Base-by-base conservation (phyloP, 371 early-diverging fungal genomes). In the Mortierella sp. region DNA sequence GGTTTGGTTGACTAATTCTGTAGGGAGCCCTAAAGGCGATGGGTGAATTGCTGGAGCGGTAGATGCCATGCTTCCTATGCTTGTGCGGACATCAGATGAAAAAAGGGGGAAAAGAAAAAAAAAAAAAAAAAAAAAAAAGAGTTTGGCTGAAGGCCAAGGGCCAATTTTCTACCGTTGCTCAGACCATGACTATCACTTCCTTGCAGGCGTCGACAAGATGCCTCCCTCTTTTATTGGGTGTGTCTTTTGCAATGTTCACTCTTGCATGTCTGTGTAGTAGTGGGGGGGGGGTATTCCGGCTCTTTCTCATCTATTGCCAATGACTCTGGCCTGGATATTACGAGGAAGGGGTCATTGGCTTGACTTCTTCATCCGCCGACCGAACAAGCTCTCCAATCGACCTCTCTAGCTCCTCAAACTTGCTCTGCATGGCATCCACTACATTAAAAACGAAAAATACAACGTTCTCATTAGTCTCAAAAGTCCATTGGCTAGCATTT, bases 371-470 rank as follows among this genome's bases (percentile, higher is more conserved):
- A 14, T 79, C 79, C 4, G 62, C 73, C 45, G 56, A 62, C 43
- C 72, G 79, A 28, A 79, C 69, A 14, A 79, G 66, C 21, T 69
- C 79, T 14, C 79, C 72, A 28, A 79, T 79, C 12, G 79, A 79
- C 57, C 69, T 79, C 72, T 79, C 79, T 29, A 79, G 25, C n/a
- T 79, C 79, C 15, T 79, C 79, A 44, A 79, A 72, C 67, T 73
- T 79, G 7, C 70, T 65, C 4, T 72, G 72, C 73, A 79, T 72
- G 7, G 72, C 79, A 37, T 79, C 79, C 79, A 79, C 79, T 79
- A 56, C 0, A 4, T 21, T 25, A 11, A 23, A 5, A 30, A 16
- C 7, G 7, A 43, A 37, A 47, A 30, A n/a, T 48, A 44, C 37
- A 3, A 37, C 9, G 9, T 37, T 9, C 37, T 9, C 3, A 9